Base-by-base conservation (phyloP, 805 yeast genomes). In the Kodamaea neixiangensis region DNA sequence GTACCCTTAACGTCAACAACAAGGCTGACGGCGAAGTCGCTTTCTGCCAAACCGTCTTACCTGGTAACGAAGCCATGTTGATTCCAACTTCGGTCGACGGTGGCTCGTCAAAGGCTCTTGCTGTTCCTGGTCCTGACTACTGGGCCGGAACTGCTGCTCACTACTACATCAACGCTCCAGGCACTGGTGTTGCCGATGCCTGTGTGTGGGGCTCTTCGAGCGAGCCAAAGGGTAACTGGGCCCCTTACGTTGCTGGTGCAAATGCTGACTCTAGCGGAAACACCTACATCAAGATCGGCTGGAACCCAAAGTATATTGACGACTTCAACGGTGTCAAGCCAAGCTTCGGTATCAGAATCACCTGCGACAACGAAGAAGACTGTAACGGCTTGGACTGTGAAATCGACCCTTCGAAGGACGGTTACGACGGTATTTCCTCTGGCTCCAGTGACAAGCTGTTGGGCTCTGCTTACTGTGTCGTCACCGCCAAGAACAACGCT, bases 61-160 rank as follows among this genome's bases (percentile, higher is more conserved):
- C 97, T 19, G 97, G 97, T 58, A 88, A 89, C 68, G 97, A 90
- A 73, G 96, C 90, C 59, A 90, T 90, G 97, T 76, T 89, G 65
- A 89, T 91, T 57, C 97, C 97, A 53, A 89, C 96, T 18, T 65
- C 77, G 48, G 82, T 86, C 51, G 77, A 71, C n/a, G 69, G 76
- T 11, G 78, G 81, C 7, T 60, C 71, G 7, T 54, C 74, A n/a
- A 68, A 73, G 49, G 73, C 78, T 2, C 71, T 90, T 51, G 96
- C 97, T 18, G 97, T 90, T 47, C 97, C 97, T 14, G 90, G 87
- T 18, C 72, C 91, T 2, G 83, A 82, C 50, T 90, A 90, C 74
- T 89, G 89, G 87, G 94, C 94, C 11, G 69, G 80, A 10, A 89
- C 96, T 38, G 89, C 96, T 38, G 86, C 96, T 35, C 97, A 90